Evolutionary conservation across 306 rosid genomes (phyloP).

Genomic region (Canavalia gladiata): DNA sequence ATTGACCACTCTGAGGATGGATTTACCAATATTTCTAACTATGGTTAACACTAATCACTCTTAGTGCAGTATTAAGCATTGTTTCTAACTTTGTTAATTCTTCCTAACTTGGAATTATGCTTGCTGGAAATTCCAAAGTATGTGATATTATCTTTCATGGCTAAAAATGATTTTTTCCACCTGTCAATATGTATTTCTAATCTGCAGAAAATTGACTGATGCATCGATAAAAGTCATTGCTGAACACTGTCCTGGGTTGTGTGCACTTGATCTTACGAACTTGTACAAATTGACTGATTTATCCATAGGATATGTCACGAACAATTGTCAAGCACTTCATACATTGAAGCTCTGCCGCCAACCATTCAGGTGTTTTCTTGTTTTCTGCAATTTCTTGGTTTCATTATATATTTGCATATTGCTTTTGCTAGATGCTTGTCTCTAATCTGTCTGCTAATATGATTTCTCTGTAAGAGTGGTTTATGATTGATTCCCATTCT

Average conservation of each 20-base stretch:
- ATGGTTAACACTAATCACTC: background rate
- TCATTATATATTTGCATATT: background rate
- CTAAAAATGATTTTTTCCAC: constrained; percentile 10
- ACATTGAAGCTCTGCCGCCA: constrained; percentile 68
- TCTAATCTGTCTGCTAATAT: constrained; percentile 17
- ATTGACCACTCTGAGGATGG: background rate
- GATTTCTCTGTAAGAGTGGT: constrained; percentile 3
- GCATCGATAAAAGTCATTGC: constrained; percentile 72
- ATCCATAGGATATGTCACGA: constrained; percentile 70
- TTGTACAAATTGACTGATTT: constrained; percentile 71
- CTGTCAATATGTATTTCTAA: constrained; percentile 38
- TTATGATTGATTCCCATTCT: constrained; percentile 1
- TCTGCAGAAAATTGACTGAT: constrained; percentile 81
- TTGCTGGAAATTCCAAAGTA: constrained; percentile 26
- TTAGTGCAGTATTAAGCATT: constrained; percentile 4
- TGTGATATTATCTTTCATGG: constrained; percentile 20
- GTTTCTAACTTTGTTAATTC: background rate
- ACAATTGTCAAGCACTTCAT: constrained; percentile 65
- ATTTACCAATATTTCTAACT: background rate
- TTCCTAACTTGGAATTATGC: constrained; percentile 16
- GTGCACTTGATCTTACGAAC: constrained; percentile 65
- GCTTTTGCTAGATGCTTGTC: constrained; percentile 25
- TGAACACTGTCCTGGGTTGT: constrained; percentile 65
- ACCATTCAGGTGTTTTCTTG: constrained; percentile 71
- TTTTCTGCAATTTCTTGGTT: background rate